Base-by-base conservation (phyloP, 2,329 filamentous ascomycete species). In the Hypoxylon sp. region DNA sequence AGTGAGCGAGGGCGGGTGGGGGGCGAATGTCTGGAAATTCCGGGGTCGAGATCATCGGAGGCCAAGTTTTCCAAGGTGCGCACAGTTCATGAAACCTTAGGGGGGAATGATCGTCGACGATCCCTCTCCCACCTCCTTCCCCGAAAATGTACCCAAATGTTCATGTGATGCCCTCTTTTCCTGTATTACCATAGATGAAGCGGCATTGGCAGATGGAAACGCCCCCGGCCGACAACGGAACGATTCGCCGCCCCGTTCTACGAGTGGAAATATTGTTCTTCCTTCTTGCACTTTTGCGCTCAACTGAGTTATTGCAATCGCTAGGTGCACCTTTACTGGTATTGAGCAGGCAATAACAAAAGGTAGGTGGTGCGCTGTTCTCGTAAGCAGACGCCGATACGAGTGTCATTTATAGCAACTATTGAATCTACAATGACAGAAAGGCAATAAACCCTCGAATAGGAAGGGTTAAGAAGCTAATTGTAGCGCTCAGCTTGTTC, bases 31-130 rank as follows among this genome's bases (percentile, higher is more conserved):
- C 46, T 63, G 65, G 53, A 53, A 67, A 64, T 63, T 67, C 65
- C 49, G 65, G 60, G 65, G 60, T 68, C 56, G 57, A 68, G 65
- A 68, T 68, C 65, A 50, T 58, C 65, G 25, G 41, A 19, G 45
- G 32, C 48, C 61, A 59, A 53, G 38, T 51, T 61, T 61, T 34
- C 52, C 58, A 49, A 61, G 34, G 57, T 50, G 56, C 46, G 63
- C 25, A 23, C 45, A 43, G 14, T n/a, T n/a, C n/a, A n/a, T n/a
- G n/a, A 11, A 43, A 36, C 43, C 52, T 52, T 60, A 30, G 23
- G 63, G 52, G 60, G 58, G 48, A 50, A 61, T 61, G 63, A 65
- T 65, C 63, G 51, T 36, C 63, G 57, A 65, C 63, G 57, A 65
- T 65, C 63, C 63, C 50, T 52, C 58, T 57, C 52, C 56, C 52